A percentile compares a stretch with the other conserved stretches of the same genome.
Evolutionary conservation across 2,329 filamentous ascomycete genomes (phyloP).

Genomic region (Cladosporium oxysporum): DNA sequence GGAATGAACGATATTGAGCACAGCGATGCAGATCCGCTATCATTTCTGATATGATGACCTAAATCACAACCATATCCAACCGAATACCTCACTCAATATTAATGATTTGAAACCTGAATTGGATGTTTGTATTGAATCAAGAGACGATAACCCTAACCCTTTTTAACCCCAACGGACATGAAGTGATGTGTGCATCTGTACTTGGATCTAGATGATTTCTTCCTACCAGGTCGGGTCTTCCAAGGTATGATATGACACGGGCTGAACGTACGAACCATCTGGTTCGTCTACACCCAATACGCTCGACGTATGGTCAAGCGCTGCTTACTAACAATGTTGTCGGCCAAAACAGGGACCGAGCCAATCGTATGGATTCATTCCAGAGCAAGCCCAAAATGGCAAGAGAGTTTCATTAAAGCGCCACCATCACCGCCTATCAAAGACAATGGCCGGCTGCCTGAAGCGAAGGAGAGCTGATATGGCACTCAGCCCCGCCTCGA

Average conservation of each 20-base stretch:
- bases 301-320: neutral
- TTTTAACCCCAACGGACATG: neutral
- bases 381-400: neutral
- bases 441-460: neutral
- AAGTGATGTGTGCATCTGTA: neutral
- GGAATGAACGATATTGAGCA: neutral
- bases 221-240: neutral
- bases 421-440: neutral
- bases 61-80: neutral
- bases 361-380: neutral
- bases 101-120: neutral
- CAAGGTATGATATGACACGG: neutral
- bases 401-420: constrained; percentile 9
- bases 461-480: neutral
- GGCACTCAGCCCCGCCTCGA: neutral
- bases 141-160: neutral
- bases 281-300: neutral
- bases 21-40: neutral
- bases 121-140: neutral
- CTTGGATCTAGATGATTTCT: neutral
- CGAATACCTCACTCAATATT: neutral
- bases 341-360: neutral
- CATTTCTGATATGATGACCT: neutral
- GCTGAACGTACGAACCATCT: neutral
- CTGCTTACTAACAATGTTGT: neutral